phyloP scores from a whole-genome alignment of 495 filamentous ascomycete genomes.

The Penicillium maclennaniae region DNA sequence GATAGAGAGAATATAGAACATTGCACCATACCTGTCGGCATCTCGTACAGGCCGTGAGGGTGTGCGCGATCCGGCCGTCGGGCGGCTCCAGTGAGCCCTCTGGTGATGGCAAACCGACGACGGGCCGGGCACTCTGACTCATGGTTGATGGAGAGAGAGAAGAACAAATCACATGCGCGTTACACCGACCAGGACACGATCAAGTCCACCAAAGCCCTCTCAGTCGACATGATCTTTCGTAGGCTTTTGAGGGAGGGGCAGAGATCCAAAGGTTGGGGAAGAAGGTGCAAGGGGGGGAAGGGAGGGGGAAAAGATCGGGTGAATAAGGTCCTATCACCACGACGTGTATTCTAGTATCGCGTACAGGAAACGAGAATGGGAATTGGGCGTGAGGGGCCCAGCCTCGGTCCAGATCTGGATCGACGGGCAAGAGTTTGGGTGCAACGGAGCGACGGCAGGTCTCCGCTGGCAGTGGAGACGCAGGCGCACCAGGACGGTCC shows the following conservation, averaged over 20 bases:
- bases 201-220: conserved; percentile 11
- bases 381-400: background rate
- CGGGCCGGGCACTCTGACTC: conserved; percentile 17
- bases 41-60: conserved; percentile 80
- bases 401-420: conserved; percentile 29
- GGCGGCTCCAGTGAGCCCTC: conserved; percentile 28
- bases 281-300: background rate
- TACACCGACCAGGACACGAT: conserved; percentile 2
- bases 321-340: conserved; percentile 3
- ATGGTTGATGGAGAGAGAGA: conserved; percentile 20
- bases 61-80: conserved; percentile 64
- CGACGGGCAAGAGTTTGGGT: conserved; percentile 16
- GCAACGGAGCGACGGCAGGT: conserved; percentile 14
- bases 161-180: conserved; percentile 17
- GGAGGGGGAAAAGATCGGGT: too few relatives aligned
- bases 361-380: background rate
- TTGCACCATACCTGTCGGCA: conserved; percentile 69
- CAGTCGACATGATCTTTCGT: conserved; percentile 22
- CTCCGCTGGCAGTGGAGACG: conserved; percentile 1
- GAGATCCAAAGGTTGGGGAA: background rate
- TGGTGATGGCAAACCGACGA: conserved; percentile 20
- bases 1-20: background rate
- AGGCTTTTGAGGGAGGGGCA: background rate
- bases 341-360: conserved; percentile 1
- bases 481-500: background rate